Base-by-base conservation (phyloP, 192 early-diverging fungal species). In the Gamsiella multidivaricata region DNA sequence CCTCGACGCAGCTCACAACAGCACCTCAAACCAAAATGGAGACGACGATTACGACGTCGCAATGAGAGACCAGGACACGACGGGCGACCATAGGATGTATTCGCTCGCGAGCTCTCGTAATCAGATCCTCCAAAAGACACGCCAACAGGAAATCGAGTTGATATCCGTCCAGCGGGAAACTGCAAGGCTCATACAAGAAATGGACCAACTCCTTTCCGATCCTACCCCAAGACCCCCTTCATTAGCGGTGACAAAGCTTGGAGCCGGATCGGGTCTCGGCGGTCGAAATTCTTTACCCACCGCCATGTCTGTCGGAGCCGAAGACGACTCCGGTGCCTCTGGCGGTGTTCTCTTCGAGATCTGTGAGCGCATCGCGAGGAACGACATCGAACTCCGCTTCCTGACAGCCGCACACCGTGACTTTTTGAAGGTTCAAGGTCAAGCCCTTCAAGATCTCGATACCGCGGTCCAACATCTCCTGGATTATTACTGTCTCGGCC, bases 121-220 rank as follows among this genome's bases (percentile, higher is more conserved):
- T 47, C 50, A 54, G 17, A 23, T 41, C 52, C 67, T 76, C 6
- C 74, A 66, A 36, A 39, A 62, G 31, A 55, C 66, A 3, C 20
- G 65, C 1, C 74, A 78, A 15, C 74, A 78, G 18, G 74, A 78
- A 37, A 61, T 78, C 20, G 74, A 78, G 32, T 41, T 78, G 49
- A 78, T 78, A 28, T 64, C 74, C 14, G 61, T 69, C 9, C 74
- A 78, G 25, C 58, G 74, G 1, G 74, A 78, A 26, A 68, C 57
- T 0, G 18, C 65, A 9, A 41, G 74, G 7, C 17, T 78, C 12
- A 57, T 29, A 36, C 60, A 61, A 2, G 74, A 78, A 26, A 66
- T 78, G 61, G 74, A 78, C 4, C 74, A 78, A 32, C 46, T 78
- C 6, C 42, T 78, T 20, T 78, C 74, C 14, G 52, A 78, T 28